phyloP scores from a whole-genome alignment of 305 asterid genomes.

The Fraxinus angustifolia region DNA sequence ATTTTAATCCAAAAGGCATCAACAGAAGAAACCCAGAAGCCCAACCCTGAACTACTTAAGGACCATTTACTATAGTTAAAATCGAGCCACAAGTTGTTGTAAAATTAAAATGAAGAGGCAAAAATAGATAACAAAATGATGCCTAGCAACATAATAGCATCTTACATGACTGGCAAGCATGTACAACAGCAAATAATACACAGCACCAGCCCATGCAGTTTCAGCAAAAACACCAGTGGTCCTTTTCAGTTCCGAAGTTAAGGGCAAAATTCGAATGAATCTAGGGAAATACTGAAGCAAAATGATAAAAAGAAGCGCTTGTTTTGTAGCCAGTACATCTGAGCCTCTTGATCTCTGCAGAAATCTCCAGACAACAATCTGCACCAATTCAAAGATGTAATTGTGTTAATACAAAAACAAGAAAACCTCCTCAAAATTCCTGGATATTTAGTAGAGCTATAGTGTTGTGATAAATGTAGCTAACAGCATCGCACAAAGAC shows the following conservation, averaged over 20 bases:
- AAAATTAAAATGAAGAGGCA: not conserved
- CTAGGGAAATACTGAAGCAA: conserved; percentile 89
- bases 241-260: conserved; percentile 89
- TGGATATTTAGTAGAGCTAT: not conserved
- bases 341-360: conserved; percentile 83
- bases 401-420: conserved; percentile 6
- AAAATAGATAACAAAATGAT: conserved; percentile 1
- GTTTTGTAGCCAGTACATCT: conserved; percentile 84
- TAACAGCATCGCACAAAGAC: not conserved
- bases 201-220: conserved; percentile 99
- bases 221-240: conserved; percentile 99
- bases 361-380: conserved; percentile 96
- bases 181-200: conserved; percentile 78
- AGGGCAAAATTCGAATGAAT: conserved; percentile 64
- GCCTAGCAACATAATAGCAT: conserved; percentile 18
- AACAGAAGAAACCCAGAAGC: not conserved
- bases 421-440: conserved; percentile 4
- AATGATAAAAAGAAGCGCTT: conserved; percentile 74
- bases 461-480: not conserved
- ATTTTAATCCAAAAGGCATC: not conserved
- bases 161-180: conserved; percentile 99
- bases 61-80: not conserved
- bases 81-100: not conserved
- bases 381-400: conserved; percentile 30
- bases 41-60: not conserved